Base-by-base conservation (phyloP, 1,284 basidiomycete species). In the Phaffia rhodozyma region DNA sequence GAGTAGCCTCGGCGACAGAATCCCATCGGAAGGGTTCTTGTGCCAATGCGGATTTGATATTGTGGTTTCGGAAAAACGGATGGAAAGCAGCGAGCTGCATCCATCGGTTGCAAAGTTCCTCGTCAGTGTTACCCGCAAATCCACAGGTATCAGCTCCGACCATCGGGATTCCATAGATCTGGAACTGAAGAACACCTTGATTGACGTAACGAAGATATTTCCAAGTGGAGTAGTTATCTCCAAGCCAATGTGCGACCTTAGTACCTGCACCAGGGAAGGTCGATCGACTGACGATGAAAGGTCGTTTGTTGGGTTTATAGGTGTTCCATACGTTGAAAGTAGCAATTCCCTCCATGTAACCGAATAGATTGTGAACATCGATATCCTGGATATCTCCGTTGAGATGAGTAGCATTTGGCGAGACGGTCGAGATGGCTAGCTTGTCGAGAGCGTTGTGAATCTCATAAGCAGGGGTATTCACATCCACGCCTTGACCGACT, bases 41-140 rank as follows among this genome's bases (percentile, higher is more conserved):
- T 13, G 68, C 55, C 27, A 74, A 68, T 11, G 69, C 65, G 27
- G 52, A 51, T 11, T 57, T 60, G 23, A 43, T 56, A 51, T 57
- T 65, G 59, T 60, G 60, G 49, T 32, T 57, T 20, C 57, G 71
- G 67, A 69, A 72, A 71, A 77, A 77, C 3, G 85, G 85, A n/a
- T 80, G 78, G 71, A 87, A 86, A 0, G 87, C 86, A 1, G 84
- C 79, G 16, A 89, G 78, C 70, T 84, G 82, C 84, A 86, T 87
- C 87, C 87, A 90, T 27, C 87, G 81, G 66, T 84, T 85, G 73
- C 86, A 87, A 9, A 91, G 79, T 71, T 88, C 86, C 72, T 91
- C 89, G 69, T 87, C 82, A 0, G 84, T 84, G 73, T 90, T 88
- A 0, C 78, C 81, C 66, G 79, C 82, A 82, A 67, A 67, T 55